phyloP scores from a whole-genome alignment of 805 yeast genomes.

The Zygoascus ofunaensis region DNA sequence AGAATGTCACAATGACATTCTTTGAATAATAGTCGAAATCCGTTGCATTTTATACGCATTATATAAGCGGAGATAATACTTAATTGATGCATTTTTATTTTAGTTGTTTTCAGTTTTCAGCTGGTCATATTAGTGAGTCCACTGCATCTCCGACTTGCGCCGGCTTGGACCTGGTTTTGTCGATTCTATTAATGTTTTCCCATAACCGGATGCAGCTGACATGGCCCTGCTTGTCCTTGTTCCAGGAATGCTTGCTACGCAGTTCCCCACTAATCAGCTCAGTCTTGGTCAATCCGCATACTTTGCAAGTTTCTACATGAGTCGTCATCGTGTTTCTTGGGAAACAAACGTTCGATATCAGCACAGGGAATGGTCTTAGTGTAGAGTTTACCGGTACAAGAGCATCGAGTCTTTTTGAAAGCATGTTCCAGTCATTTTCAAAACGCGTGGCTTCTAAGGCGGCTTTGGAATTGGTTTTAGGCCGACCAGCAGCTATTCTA shows the following conservation, averaged over 20 bases:
- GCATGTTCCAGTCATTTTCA: constrained; percentile 15
- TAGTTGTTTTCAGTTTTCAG: too few relatives aligned
- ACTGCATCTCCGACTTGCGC: too few relatives aligned
- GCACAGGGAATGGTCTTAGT: constrained; percentile 8
- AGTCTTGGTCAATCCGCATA: constrained; percentile 20
- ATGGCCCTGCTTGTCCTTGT: constrained; percentile 13
- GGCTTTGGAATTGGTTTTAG: constrained; percentile 10
- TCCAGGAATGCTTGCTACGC: constrained; percentile 13
- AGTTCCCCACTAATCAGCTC: constrained; percentile 17
- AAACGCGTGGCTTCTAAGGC: constrained; percentile 20
- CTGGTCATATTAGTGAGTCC: too few relatives aligned
- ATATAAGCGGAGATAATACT: too few relatives aligned
- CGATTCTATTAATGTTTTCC: constrained; percentile 16
- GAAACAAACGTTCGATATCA: constrained; percentile 10
- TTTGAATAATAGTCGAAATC: constrained; percentile 11
- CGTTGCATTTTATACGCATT: not conserved
- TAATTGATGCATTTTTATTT: too few relatives aligned
- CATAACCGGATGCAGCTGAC: constrained; percentile 17
- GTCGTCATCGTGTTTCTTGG: constrained; percentile 3
- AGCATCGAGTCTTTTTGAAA: constrained; percentile 13
- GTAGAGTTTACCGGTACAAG: constrained; percentile 7
- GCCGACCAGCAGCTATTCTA: constrained; percentile 20
- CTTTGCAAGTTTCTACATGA: constrained; percentile 9
- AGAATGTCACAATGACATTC: constrained; percentile 16
- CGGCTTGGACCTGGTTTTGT: constrained; percentile 1